Percentiles rank a stretch among this genome's conserved stretches.
Evolutionary conservation across 2,329 filamentous ascomycete genomes (phyloP).

Genomic region (Exophiala mesophila): DNA sequence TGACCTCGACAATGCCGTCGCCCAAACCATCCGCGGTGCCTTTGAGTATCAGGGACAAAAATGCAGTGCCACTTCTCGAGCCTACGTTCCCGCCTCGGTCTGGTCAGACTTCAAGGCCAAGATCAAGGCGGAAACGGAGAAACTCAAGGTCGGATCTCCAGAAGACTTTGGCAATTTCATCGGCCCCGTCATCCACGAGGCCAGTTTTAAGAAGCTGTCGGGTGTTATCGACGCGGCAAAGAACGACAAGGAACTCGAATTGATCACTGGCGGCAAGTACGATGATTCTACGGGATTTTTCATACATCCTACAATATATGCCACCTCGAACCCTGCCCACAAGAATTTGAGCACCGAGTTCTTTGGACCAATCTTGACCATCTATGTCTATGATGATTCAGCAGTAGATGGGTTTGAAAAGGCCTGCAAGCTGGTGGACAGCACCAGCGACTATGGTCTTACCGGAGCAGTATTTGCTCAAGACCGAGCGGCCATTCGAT

Average conservation of each 20-base stretch:
- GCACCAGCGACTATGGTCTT: slow-evolving; percentile 69
- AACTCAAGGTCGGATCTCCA: slow-evolving; percentile 63
- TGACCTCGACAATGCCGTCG: slow-evolving; percentile 66
- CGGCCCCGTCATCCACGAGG: slow-evolving; percentile 73
- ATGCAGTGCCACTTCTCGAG: slow-evolving; percentile 70
- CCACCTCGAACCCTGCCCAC: slow-evolving; percentile 63
- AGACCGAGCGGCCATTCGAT: slow-evolving; percentile 61
- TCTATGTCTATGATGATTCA: slow-evolving; percentile 69
- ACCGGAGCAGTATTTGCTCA: slow-evolving; percentile 72
- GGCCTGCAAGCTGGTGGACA: slow-evolving; percentile 62
- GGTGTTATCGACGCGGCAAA: slow-evolving; percentile 69
- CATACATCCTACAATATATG: slow-evolving; percentile 71
- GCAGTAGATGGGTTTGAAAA: slow-evolving; percentile 46
- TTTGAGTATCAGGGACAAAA: slow-evolving; percentile 84
- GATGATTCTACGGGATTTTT: slow-evolving; percentile 70
- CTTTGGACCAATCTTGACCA: slow-evolving; percentile 66
- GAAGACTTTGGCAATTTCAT: slow-evolving; percentile 67
- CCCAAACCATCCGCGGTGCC: slow-evolving; percentile 71
- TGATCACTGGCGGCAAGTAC: slow-evolving; percentile 67
- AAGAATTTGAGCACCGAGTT: slow-evolving; percentile 66
- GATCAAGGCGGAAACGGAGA: slow-evolving; percentile 58
- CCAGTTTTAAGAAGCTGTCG: slow-evolving; percentile 69
- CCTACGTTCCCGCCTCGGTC: slow-evolving; percentile 66
- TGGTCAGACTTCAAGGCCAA: slow-evolving; percentile 65
- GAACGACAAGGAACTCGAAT: slow-evolving; percentile 60